Conservation (phyloP, 2,329 filamentous ascomycete genomes). For the Ploettnerulaceae sp. region DNA sequence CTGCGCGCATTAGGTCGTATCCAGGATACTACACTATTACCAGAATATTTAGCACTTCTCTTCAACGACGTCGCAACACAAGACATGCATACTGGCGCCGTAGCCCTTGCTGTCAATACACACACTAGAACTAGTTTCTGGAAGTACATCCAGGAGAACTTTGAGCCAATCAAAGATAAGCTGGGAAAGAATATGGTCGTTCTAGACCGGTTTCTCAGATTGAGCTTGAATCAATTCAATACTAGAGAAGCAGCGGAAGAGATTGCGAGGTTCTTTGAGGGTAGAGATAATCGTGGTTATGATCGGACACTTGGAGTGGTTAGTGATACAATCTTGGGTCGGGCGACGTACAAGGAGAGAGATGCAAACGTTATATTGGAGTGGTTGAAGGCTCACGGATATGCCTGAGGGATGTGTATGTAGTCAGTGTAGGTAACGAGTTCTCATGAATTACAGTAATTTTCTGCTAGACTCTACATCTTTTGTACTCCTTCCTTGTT, state of each 20-base stretch:
- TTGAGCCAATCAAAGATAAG: constrained; percentile 66
- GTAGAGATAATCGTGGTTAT: constrained; percentile 81
- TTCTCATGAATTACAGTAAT: too few relatives aligned
- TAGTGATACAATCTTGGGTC: constrained; percentile 77
- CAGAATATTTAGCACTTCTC: constrained; percentile 66
- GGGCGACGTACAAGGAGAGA: constrained; percentile 75
- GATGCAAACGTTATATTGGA: constrained; percentile 69
- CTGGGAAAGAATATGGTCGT: constrained; percentile 79
- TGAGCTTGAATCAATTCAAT: constrained; percentile 73
- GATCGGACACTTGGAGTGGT: constrained; percentile 82
- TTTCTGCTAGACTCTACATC: too few relatives aligned
- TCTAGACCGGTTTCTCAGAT: constrained; percentile 80
- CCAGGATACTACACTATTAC: constrained; percentile 59
- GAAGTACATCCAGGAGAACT: constrained; percentile 81
- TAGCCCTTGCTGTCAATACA: constrained; percentile 66
- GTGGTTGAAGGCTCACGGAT: constrained; percentile 67
- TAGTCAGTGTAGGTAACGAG: too few relatives aligned
- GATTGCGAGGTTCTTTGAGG: constrained; percentile 77
- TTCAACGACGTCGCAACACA: constrained; percentile 79
- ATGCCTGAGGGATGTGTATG: constrained; percentile 42
- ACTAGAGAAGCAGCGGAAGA: constrained; percentile 65
- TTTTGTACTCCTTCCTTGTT: too few relatives aligned
- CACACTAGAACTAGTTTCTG: constrained; percentile 71
- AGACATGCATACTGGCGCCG: constrained; percentile 81
- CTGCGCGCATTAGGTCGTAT: constrained; percentile 72